Evolutionary conservation across 2,329 filamentous ascomycete genomes (phyloP).

Genomic region (Xylariaceae sp.): DNA sequence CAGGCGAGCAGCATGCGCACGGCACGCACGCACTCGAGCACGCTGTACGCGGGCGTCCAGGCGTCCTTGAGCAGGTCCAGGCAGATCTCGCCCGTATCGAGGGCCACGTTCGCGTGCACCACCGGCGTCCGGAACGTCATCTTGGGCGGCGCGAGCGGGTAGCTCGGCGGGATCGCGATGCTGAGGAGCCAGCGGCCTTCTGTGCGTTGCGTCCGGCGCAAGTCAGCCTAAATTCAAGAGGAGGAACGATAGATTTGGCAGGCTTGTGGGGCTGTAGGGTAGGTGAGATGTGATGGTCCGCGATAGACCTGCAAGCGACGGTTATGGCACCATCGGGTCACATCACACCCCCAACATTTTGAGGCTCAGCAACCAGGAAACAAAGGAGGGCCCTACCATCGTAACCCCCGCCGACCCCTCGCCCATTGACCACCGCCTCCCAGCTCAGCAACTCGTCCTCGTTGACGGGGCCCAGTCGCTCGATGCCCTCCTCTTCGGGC

Average conservation of each 20-base stretch:
- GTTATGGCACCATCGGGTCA: no score
- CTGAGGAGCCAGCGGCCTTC: constrained; percentile 77
- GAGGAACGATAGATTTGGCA: neutral
- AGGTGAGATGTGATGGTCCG: neutral
- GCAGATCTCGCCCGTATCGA: constrained; percentile 82
- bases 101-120: constrained; percentile 74
- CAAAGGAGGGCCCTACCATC: constrained; percentile 37
- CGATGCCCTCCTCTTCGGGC: constrained; percentile 48
- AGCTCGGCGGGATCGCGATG: constrained; percentile 71
- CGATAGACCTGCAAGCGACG: no score
- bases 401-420: constrained; percentile 51
- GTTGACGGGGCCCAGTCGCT: constrained; percentile 51
- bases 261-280: no score
- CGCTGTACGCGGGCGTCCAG: constrained; percentile 84
- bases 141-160: constrained; percentile 73
- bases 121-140: constrained; percentile 81
- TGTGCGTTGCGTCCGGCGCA: constrained; percentile 28
- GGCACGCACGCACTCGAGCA: constrained; percentile 69
- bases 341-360: no score
- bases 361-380: neutral
- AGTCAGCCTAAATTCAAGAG: no score
- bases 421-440: constrained; percentile 58
- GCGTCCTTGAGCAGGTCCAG: constrained; percentile 75
- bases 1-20: constrained; percentile 65
- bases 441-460: constrained; percentile 54